Percentiles rank a stretch among this genome's conserved stretches.
Evolutionary conservation across 768 basidiomycete genomes (phyloP).

Genomic region (Termitomyces titanicus): DNA sequence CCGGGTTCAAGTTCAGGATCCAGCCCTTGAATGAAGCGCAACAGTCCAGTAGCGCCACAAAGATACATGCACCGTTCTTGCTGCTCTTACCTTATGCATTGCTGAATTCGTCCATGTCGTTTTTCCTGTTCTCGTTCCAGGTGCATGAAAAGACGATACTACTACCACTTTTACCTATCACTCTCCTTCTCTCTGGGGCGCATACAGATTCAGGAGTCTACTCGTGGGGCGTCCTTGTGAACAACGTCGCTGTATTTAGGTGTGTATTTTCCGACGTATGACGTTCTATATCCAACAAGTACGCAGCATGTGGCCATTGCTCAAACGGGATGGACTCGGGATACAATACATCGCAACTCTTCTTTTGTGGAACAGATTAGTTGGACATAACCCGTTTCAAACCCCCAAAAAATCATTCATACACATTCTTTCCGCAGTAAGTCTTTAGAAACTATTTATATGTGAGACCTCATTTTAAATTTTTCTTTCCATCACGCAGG

Average conservation of each 20-base stretch:
- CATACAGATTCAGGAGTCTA: conserved; percentile 54
- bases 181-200: conserved; percentile 63
- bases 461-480: not conserved
- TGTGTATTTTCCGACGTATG: conserved; percentile 27
- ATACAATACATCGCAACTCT: conserved; percentile 69
- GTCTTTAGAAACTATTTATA: conserved; percentile 13
- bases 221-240: conserved; percentile 69
- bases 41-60: conserved; percentile 2
- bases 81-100: conserved; percentile 78
- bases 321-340: conserved; percentile 74
- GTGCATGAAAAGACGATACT: conserved; percentile 95
- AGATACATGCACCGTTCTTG: conserved; percentile 44
- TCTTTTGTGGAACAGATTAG: conserved; percentile 76
- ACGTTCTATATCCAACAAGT: not conserved
- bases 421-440: conserved; percentile 50
- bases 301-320: conserved; percentile 88
- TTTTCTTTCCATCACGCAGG: conserved; percentile 30
- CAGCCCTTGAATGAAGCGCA: conserved; percentile 12
- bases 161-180: conserved; percentile 81
- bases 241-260: conserved; percentile 90
- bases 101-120: conserved; percentile 79
- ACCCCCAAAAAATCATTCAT: conserved; percentile 45
- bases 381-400: conserved; percentile 72
- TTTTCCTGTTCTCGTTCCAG: conserved; percentile 96
- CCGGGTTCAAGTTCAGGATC: conserved; percentile 24